Base-by-base conservation (phyloP, 176 grass and related monocot genomes). In the Eragrostis nindensis region DNA sequence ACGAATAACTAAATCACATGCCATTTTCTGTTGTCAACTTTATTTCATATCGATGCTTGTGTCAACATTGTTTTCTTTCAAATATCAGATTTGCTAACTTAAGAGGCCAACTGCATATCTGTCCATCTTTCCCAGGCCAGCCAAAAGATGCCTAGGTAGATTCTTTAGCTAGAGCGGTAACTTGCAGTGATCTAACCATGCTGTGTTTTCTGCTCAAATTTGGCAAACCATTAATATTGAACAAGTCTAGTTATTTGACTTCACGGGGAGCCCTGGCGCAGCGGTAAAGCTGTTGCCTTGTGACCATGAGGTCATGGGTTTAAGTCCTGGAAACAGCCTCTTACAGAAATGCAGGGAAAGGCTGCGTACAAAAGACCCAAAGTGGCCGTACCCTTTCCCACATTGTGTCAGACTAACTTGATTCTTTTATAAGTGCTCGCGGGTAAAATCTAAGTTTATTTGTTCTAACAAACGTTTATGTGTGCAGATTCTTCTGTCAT, bases 401-500 rank as follows among this genome's bases (percentile, higher is more conserved):
- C n/a, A n/a, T n/a, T n/a, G n/a, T n/a, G n/a, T n/a, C 29, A 36
- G 12, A 30, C 21, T 42, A 24, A 26, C 2, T 62, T 67, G 29
- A 45, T 17, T 25, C 52, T 47, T 65, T 49, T 61, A 30, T 49
- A 13, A 44, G 21, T 24, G 19, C 41, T 61, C 56, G 8, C 48
- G 4, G 10, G 6, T 54, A 48, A 52, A 74, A 47, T n/a, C 10
- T 40, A 43, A 46, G 6, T 68, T 52, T 74, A 81, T 57, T 49
- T 86, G 38, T 36, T 63, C 26, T 86, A 76, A 66, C 18, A 70
- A 49, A 7, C 13, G 66, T 71, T 77, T 40, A 21, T 72, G 44
- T 22, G 17, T 36, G 73, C 39, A 96, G 93, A 76, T 97, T 85
- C 78, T 91, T 93, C 26, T 24, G 86, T 24, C 91, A 97, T 19